A percentile compares a stretch with the other conserved stretches of the same genome.
phyloP scores from a whole-genome alignment of 768 basidiomycete species.

The Pleurotus djamor region DNA sequence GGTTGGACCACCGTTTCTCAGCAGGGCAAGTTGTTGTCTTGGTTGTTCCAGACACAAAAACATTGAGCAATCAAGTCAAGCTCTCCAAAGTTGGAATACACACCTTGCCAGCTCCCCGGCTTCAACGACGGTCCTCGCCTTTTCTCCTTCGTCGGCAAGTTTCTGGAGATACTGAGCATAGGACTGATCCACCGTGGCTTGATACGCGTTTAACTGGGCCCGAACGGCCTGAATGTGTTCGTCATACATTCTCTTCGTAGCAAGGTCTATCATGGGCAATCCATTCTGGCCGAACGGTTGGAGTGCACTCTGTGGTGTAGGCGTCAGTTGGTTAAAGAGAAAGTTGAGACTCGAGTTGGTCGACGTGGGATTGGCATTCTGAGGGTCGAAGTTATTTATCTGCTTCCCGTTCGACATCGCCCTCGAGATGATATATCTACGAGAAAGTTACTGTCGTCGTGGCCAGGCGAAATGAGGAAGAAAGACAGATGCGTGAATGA shows the following conservation, averaged over 20 bases:
- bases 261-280: neutral
- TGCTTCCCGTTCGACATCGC: no score
- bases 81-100: neutral
- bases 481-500: no score
- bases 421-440: no score
- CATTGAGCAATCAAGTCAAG: neutral
- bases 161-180: neutral
- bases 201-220: neutral
- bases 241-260: neutral
- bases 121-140: neutral
- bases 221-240: slow-evolving; percentile 1
- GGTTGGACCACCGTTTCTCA: neutral
- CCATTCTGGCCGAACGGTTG: neutral
- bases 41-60: neutral
- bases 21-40: neutral
- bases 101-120: slow-evolving; percentile 11
- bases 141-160: neutral
- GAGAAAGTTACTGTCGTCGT: no score
- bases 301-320: neutral
- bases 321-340: no score
- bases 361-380: no score
- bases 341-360: no score
- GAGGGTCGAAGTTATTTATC: no score
- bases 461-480: no score
- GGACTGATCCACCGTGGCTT: neutral